phyloP scores from a whole-genome alignment of 2,329 filamentous ascomycete genomes.

The Rutstroemia sp. region DNA sequence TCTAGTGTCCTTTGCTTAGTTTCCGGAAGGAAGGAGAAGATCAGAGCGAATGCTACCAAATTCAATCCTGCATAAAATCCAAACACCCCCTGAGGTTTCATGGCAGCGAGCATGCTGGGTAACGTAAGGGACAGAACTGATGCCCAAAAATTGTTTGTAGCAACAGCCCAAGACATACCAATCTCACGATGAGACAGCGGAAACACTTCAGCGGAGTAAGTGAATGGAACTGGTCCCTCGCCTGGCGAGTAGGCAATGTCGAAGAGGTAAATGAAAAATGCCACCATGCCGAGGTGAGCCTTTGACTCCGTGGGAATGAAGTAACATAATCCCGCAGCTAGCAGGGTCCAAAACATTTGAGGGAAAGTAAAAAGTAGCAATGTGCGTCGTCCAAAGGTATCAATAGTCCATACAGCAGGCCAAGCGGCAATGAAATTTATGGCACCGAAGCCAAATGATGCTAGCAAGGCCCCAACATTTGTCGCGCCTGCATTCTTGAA shows the following conservation, averaged over 20 bases:
- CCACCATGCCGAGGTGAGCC: conserved; percentile 45
- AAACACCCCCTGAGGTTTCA: conserved; percentile 35
- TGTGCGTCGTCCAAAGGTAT: conserved; percentile 56
- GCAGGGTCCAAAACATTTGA: conserved; percentile 59
- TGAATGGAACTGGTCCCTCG: conserved; percentile 55
- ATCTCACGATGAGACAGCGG: conserved; percentile 56
- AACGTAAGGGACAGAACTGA: conserved; percentile 53
- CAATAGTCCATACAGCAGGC: conserved; percentile 52
- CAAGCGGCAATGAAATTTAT: conserved; percentile 58
- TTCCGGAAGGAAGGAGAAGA: conserved; percentile 50
- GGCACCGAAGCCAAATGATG: conserved; percentile 57
- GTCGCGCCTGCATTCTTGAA: conserved; percentile 50
- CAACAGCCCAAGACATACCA: conserved; percentile 57
- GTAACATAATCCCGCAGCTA: conserved; percentile 54
- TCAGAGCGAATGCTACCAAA: conserved; percentile 45
- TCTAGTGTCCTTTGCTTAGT: conserved; percentile 42
- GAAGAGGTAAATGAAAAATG: conserved; percentile 58
- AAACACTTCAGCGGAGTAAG: conserved; percentile 57
- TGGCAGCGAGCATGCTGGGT: conserved; percentile 21
- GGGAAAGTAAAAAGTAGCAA: conserved; percentile 60
- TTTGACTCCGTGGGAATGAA: conserved; percentile 34
- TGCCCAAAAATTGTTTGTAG: conserved; percentile 52
- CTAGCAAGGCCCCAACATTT: conserved; percentile 48
- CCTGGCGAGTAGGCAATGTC: conserved; percentile 59
- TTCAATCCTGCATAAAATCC: conserved; percentile 50